Evolutionary conservation across 345 rosid species (phyloP).

Genomic region (Triadica sebifera): DNA sequence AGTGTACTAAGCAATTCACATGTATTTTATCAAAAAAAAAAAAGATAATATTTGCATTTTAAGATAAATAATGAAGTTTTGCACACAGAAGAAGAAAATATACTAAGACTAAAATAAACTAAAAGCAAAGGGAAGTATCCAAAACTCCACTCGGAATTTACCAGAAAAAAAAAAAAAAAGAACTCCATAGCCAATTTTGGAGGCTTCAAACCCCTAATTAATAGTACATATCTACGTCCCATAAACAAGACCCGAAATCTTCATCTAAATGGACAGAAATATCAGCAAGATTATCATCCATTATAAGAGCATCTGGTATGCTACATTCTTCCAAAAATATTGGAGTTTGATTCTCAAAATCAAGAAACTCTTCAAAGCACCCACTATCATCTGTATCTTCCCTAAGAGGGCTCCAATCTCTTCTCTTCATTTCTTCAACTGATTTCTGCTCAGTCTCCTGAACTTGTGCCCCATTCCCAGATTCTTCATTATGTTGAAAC

Average conservation of each 20-base stretch:
- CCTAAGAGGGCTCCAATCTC: not conserved
- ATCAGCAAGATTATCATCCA: constrained; percentile 25
- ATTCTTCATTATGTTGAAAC: constrained; percentile 43
- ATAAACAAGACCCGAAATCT: constrained; percentile 52
- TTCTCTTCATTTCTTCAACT: not conserved
- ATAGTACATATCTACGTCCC: constrained; percentile 68
- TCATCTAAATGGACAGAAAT: constrained; percentile 34
- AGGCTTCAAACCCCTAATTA: constrained; percentile 4
- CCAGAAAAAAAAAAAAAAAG: constrained; percentile 7
- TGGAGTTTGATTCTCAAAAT: constrained; percentile 36
- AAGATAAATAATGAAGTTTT: not conserved
- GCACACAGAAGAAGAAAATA: not conserved
- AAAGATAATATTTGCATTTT: constrained; percentile 1
- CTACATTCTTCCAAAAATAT: constrained; percentile 49
- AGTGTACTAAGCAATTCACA: too few relatives aligned
- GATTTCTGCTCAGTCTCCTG: constrained; percentile 2
- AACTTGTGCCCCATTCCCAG: constrained; percentile 26
- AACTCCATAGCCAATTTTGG: not conserved
- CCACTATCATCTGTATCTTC: constrained; percentile 18
- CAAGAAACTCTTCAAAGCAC: constrained; percentile 26
- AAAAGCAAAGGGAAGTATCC: constrained; percentile 15
- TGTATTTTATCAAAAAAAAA: too few relatives aligned
- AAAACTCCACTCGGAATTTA: constrained; percentile 46
- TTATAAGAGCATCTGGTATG: constrained; percentile 18
- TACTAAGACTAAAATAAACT: not conserved